A percentile compares a stretch with the other conserved stretches of the same genome.
phyloP scores from a whole-genome alignment of 345 rosid species.

The Capsella bursapastoris region DNA sequence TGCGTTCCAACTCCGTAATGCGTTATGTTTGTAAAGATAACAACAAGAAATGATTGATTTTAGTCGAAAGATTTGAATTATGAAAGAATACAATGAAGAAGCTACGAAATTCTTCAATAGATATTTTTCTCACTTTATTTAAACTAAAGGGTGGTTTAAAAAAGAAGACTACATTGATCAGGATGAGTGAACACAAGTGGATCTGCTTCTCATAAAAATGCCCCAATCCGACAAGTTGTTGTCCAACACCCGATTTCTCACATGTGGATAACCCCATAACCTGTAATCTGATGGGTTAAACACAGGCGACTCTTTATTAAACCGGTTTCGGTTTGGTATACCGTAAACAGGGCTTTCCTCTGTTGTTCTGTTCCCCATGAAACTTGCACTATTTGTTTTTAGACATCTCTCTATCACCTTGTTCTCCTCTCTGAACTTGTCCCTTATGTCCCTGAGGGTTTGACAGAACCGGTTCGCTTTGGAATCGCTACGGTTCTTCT shows the following conservation, averaged over 20 bases:
- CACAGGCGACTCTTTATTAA: conserved; percentile 61
- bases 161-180: conserved; percentile 26
- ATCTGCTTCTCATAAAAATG: conserved; percentile 52
- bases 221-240: conserved; percentile 47
- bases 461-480: conserved; percentile 43
- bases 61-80: not conserved
- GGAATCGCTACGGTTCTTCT: conserved; percentile 25
- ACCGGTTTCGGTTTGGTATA: conserved; percentile 14
- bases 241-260: conserved; percentile 58
- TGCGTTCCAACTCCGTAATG: too few species aligned
- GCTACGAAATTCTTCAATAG: not conserved
- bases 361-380: conserved; percentile 43
- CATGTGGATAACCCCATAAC: conserved; percentile 76
- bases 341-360: conserved; percentile 23
- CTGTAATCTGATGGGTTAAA: conserved; percentile 68
- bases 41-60: not conserved
- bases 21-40: not conserved
- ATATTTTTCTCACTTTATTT: conserved; percentile 15
- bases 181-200: conserved; percentile 60
- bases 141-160: not conserved
- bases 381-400: conserved; percentile 52
- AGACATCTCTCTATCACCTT: conserved; percentile 78
- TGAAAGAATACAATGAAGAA: conserved; percentile 13
- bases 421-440: conserved; percentile 79
- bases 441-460: conserved; percentile 54